These are phyloP conservation scores for Mikania micrantha DNA, from an alignment of 129 eudicot genomes.

Conservation along the genomic window DNA sequence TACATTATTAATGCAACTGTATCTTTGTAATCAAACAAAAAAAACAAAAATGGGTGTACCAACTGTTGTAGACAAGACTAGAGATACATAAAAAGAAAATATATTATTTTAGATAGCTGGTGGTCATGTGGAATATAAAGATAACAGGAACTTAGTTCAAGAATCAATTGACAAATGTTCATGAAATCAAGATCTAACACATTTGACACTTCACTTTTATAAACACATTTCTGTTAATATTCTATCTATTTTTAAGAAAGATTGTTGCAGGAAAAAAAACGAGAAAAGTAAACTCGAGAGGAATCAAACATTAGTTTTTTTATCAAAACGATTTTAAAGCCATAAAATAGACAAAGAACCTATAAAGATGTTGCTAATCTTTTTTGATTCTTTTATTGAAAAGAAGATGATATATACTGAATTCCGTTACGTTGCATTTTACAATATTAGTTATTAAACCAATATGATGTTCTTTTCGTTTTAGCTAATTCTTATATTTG, in stretches of 20 bases:
- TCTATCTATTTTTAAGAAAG: slow-evolving; percentile 30
- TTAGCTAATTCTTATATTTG: neutral
- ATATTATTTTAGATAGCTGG: slow-evolving; percentile 53
- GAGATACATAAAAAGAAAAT: slow-evolving; percentile 35
- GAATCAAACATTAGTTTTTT: neutral
- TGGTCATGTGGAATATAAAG: slow-evolving; percentile 35
- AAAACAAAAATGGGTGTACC: slow-evolving; percentile 38
- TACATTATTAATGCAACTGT: slow-evolving; percentile 28
- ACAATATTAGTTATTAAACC: neutral
- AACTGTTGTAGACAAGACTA: slow-evolving; percentile 85
- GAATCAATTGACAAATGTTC: slow-evolving; percentile 37
- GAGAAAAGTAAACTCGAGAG: neutral
- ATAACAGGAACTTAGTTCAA: slow-evolving; percentile 40
- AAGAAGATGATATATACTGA: neutral
- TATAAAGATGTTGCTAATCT: slow-evolving; percentile 16
- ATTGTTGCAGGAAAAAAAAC: neutral
- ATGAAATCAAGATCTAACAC: slow-evolving; percentile 48
- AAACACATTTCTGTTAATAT: slow-evolving; percentile 27
- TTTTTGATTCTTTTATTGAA: neutral
- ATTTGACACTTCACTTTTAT: slow-evolving; percentile 19
- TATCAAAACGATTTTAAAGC: neutral
- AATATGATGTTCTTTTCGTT: neutral
- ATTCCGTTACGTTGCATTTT: neutral
- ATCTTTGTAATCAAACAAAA: slow-evolving; percentile 12
- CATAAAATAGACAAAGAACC: slow-evolving; percentile 14